Evolutionary conservation across 2,329 filamentous ascomycete species (phyloP), one percentile per base, ranked within the genome.

Genomic region (Atkinsonella texensis): DNA sequence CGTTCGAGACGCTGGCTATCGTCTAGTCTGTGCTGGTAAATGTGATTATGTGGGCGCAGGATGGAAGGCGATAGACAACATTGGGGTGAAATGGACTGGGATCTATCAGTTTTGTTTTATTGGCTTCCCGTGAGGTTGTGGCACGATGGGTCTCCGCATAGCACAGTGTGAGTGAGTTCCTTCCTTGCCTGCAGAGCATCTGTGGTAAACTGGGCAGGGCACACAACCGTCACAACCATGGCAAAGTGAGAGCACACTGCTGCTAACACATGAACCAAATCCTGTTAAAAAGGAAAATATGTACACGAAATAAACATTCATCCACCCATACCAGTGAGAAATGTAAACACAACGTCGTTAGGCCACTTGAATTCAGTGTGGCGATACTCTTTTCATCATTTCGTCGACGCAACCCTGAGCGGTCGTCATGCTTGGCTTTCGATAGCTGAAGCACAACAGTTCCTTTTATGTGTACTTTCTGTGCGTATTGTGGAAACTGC

Each of bases 361-460:
- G 31, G 50, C 50, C 50, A 48, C 46, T 38, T 20, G 13, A 8
- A n/a, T n/a, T n/a, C n/a, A 39, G 46, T 48, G 46, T 48, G 50
- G 33, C 45, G 45, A 52, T 46, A 18, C 40, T 35, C 40, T 35
- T 41, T 42, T 49, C 46, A 46, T 52, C 46, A 41, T 31, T 13
- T 49, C 50, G 46, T 52, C 23, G 28, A 23, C 45, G 50, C 50
- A 40, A 41, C 28, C 40, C 42, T 28, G 46, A 35, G 50, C 32
- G 46, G 46, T 41, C n/a, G 11, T 28, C 50, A 49, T 48, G 23
- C 32, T 40, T 35, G 40, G 45, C 45, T 20, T 44, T 31, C 18
- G 13, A 33, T 35, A 38, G 31, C 11, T 17, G 18, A 13, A 17
- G 23, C 10, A 32, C 39, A 41, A 23, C 41, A 32, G 41, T 51